Percentiles rank a stretch among this genome's conserved stretches.
phyloP scores from a whole-genome alignment of 2,329 filamentous ascomycete genomes.

The Xylariaceae sp. region DNA sequence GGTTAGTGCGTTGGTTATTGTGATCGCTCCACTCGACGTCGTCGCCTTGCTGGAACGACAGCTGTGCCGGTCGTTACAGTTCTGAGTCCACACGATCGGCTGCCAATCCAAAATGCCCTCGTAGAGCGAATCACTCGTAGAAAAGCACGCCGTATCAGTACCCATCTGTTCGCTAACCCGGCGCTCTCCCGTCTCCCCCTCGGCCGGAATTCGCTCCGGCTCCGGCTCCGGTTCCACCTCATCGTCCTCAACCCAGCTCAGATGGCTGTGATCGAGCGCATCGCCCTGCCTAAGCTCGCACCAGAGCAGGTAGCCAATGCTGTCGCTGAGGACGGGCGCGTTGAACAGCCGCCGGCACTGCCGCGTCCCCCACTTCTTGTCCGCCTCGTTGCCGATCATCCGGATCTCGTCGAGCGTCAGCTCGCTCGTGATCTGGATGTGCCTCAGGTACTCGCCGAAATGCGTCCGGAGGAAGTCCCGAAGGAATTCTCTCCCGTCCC shows the following conservation, averaged over 20 bases:
- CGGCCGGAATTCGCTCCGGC: background rate
- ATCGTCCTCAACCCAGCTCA: too few relatives aligned
- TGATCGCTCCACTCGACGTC: too few relatives aligned
- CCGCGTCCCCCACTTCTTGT: constrained; percentile 11
- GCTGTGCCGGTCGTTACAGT: too few relatives aligned
- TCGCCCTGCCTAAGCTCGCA: constrained; percentile 23
- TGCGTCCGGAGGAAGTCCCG: constrained; percentile 19
- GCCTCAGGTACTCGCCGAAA: constrained; percentile 17
- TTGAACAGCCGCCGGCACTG: constrained; percentile 27
- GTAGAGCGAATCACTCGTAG: too few relatives aligned
- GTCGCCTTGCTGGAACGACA: too few relatives aligned
- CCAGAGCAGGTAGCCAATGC: constrained; percentile 23
- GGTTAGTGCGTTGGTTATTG: too few relatives aligned
- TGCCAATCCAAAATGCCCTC: too few relatives aligned
- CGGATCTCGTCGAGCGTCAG: constrained; percentile 26
- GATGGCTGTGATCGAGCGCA: constrained; percentile 21
- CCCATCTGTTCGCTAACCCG: too few relatives aligned
- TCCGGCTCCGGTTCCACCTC: background rate
- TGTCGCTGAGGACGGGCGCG: constrained; percentile 26
- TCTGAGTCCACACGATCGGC: too few relatives aligned
- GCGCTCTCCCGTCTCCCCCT: too few relatives aligned
- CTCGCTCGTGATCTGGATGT: constrained; percentile 13
- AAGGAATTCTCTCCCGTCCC: constrained; percentile 21
- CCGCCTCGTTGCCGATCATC: constrained; percentile 28
- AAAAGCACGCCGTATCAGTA: too few relatives aligned